Evolutionary conservation across 2,329 filamentous ascomycete species (phyloP), one percentile per base, ranked within the genome.

Genomic region (Arthrobotrys pseudoclavata): DNA sequence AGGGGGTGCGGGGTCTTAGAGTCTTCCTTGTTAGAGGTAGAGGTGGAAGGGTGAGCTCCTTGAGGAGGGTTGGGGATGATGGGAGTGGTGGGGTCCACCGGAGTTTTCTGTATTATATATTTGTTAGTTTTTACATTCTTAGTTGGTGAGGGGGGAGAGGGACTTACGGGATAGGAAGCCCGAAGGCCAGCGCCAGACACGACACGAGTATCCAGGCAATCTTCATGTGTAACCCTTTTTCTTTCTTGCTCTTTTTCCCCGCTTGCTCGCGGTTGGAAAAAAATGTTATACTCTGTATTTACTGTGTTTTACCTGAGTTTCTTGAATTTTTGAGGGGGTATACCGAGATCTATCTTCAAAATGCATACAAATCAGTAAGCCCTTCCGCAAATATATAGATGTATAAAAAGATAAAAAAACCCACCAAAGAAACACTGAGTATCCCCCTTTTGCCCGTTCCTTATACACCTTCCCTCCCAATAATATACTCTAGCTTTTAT

Each of bases 151-250:
- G 34, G 3, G 9, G 5, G 37, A 4, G 4, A 6, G 20, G 50
- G 34, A 42, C 42, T 40, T 68, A 77, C 74, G 67, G 48, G 34
- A 77, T 57, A 24, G 74, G 74, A 13, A 77, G 45, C 24, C 72
- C 67, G 9, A 45, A 24, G 31, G 50, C 72, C 34, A 76, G 66
- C 42, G 66, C 57, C 61, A 62, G 57, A 55, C 29, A 68, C 18
- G 55, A 77, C 61, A 68, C 67, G 10, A 77, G 53, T 26, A 68
- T 37, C 50, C 48, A 47, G 53, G 55, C 48, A 37, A 71, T 61
- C 71, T 34, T 77, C 74, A 77, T 77, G 55, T 47, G 42, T 45
- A 40, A 34, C 4, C 4, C 31, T 42, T 1, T 45, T 42, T 50
- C 48, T 18, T 34, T n/a, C n/a, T 24, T 24, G 2, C 9, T n/a